Base-by-base conservation (phyloP, 2,329 filamentous ascomycete genomes). In the Venturia aucupariae region DNA sequence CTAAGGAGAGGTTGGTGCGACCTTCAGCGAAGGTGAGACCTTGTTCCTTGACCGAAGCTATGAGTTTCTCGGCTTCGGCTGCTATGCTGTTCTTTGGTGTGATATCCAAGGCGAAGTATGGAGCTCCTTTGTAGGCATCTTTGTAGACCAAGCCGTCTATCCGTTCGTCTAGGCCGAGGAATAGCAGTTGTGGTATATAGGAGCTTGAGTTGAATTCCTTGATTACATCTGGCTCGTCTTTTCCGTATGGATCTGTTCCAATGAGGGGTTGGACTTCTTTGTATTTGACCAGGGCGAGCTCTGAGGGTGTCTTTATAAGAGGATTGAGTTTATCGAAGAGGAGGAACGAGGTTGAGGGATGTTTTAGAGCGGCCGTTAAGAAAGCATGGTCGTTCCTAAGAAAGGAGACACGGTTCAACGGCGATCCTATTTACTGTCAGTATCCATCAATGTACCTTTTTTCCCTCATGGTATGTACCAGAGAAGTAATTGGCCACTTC, bases 51-150 rank as follows among this genome's bases (percentile, higher is more conserved):
- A 87, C 75, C 3, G 76, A 76, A 64, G 83, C 78, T 41, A 89
- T 81, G 7, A 92, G 78, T 35, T 78, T 78, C 65, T 84, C 83
- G 0, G 86, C 86, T 54, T 83, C 83, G 2, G 87, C 84, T 65
- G 83, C 84, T 42, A 86, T 78, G 3, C 79, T 79, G 1, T 84
- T 87, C 67, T 82, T 85, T 0, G 91, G 88, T 3, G 92, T 95
- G 24, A 96, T 83, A 73, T 97, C 94, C 15, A 99, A 75, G 1
- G 92, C 93, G 73, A 97, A 99, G 77, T 87, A 95, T 1, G 94
- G 92, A 60, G 83, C 82, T 3, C 93, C 94, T 41, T 80, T 83
- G 73, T 96, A 95, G 62, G 81, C 80, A 60, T 85, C 85, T 66
- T 85, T 86, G 71, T 87, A 88, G 66, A 80, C 72, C 62, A 89